These are phyloP conservation scores for Calonectria henricotiae DNA, from an alignment of 2,329 filamentous ascomycete species.

Conservation along the genomic window DNA sequence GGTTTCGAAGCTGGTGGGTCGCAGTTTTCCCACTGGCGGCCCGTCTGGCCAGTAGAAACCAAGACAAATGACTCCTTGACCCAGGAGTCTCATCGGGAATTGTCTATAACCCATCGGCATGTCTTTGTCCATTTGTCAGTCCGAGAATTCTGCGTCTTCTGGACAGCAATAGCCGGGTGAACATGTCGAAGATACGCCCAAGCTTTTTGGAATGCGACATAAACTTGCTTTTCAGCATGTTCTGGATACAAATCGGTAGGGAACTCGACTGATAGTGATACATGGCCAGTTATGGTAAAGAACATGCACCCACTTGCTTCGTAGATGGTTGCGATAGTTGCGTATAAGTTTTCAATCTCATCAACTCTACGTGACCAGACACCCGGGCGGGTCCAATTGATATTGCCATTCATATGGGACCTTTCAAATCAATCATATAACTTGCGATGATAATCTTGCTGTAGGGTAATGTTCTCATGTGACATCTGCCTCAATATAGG, in stretches of 20 bases:
- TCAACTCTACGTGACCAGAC: constrained; percentile 59
- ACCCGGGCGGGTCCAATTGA: constrained; percentile 51
- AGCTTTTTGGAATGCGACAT: constrained; percentile 54
- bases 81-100: constrained; percentile 48
- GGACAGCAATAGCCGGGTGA: constrained; percentile 57
- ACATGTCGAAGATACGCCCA: constrained; percentile 57
- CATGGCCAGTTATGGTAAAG: constrained; percentile 62
- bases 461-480: background rate
- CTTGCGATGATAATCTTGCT: background rate
- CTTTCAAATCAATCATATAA: background rate
- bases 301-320: constrained; percentile 59
- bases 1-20: constrained; percentile 56
- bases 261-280: constrained; percentile 52
- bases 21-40: constrained; percentile 56
- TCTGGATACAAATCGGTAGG: background rate
- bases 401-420: background rate
- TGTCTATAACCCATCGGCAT: constrained; percentile 35
- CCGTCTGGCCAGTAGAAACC: constrained; percentile 49
- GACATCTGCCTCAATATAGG: background rate
- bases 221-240: constrained; percentile 43
- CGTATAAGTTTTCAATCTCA: constrained; percentile 62
- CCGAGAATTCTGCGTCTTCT: constrained; percentile 43
- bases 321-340: constrained; percentile 56
- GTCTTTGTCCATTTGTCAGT: constrained; percentile 52
- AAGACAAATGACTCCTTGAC: constrained; percentile 53